phyloP scores from a whole-genome alignment of 441 rosid genomes.

The Pelargonium exstipulatum region DNA sequence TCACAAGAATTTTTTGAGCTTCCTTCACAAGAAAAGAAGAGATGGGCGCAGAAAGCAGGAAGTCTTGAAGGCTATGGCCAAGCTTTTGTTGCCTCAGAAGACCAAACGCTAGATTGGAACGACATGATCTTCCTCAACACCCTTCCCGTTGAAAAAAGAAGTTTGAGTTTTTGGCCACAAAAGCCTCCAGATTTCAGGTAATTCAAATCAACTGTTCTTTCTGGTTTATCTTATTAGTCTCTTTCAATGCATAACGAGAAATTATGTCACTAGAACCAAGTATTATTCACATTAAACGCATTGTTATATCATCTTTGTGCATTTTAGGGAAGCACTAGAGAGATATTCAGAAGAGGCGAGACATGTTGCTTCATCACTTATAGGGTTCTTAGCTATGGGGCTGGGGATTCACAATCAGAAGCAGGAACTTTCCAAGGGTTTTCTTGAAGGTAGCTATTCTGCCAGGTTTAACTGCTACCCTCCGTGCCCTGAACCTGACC shows the following conservation, averaged over 20 bases:
- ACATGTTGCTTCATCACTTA: constrained; percentile 16
- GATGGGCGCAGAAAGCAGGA: constrained; percentile 33
- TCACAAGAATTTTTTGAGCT: constrained; percentile 30
- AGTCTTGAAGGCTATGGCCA: constrained; percentile 41
- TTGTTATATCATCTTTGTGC: not conserved
- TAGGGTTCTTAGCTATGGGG: constrained; percentile 24
- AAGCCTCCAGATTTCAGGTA: constrained; percentile 28
- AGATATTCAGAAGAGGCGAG: constrained; percentile 28
- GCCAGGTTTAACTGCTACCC: constrained; percentile 34
- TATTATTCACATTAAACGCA: no score
- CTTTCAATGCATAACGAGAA: no score
- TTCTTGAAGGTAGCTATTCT: constrained; percentile 23
- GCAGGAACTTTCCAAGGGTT: constrained; percentile 21
- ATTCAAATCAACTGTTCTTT: not conserved
- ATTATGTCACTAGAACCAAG: no score
- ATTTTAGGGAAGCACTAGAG: constrained; percentile 26
- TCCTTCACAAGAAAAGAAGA: constrained; percentile 31
- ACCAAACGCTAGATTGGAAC: constrained; percentile 41
- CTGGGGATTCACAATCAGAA: constrained; percentile 18
- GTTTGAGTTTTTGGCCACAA: constrained; percentile 30
- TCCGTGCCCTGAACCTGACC: constrained; percentile 31
- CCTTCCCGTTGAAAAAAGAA: constrained; percentile 28
- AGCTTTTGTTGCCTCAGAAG: constrained; percentile 36
- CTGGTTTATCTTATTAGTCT: not conserved
- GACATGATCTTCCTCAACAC: constrained; percentile 40